These are phyloP conservation scores for Aureobasidium subglaciale DNA, from an alignment of 2,329 filamentous ascomycete genomes.

Conservation along the genomic window DNA sequence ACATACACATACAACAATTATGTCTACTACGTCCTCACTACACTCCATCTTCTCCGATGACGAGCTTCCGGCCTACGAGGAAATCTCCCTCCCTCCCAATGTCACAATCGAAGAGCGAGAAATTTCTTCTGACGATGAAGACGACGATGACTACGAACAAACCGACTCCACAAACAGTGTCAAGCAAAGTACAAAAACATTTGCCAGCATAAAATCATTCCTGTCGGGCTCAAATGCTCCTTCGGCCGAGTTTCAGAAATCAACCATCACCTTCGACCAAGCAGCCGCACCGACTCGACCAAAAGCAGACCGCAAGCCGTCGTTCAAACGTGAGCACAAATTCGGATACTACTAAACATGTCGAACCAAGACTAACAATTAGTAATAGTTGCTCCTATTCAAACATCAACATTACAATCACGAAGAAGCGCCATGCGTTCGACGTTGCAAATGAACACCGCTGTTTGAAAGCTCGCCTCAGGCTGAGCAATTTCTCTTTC, in stretches of 20 bases:
- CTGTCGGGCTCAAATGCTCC: not conserved
- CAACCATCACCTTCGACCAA: slow-evolving; percentile 7
- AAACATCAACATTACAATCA: slow-evolving; percentile 11
- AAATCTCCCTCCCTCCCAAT: not conserved
- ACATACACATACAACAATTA: not conserved
- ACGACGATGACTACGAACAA: slow-evolving; percentile 1
- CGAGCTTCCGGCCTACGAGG: slow-evolving; percentile 8
- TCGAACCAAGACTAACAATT: not conserved
- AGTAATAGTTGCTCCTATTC: not conserved
- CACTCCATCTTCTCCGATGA: not conserved
- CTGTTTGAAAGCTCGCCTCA: not conserved
- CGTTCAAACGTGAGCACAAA: slow-evolving; percentile 7
- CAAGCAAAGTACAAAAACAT: slow-evolving; percentile 1
- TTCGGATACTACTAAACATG: not conserved
- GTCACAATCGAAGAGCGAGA: slow-evolving; percentile 8
- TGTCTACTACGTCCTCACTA: slow-evolving; percentile 7
- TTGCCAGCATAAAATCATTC: slow-evolving; percentile 13
- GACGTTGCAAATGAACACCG: not conserved
- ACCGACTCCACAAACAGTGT: not conserved
- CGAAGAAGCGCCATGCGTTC: slow-evolving; percentile 7
- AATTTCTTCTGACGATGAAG: not conserved
- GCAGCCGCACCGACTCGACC: not conserved
- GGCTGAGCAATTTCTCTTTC: not conserved
- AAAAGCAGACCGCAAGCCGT: slow-evolving; percentile 9
- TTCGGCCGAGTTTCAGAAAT: slow-evolving; percentile 1